Base-by-base conservation (phyloP, 2,329 filamentous ascomycete genomes). In the Aspergillus sp. region DNA sequence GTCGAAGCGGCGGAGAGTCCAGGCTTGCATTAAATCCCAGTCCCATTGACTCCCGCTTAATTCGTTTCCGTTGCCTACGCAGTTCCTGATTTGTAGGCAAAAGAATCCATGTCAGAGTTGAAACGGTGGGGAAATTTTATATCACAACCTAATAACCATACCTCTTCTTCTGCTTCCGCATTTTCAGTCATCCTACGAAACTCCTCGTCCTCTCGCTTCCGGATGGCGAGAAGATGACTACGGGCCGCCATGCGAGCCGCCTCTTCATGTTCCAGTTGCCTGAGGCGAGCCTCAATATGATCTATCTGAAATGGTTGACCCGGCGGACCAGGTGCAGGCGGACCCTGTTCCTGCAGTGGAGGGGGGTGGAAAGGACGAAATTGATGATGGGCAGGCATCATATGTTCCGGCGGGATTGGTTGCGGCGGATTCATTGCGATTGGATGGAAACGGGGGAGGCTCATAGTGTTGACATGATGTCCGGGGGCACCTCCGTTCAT, bases 11-110 rank as follows among this genome's bases (percentile, higher is more conserved):
- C 41, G 75, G 74, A 45, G 76, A 77, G 62, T 78, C 76, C 13
- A 67, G 62, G 23, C 64, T 65, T 13, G 69, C 65, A 60, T 78
- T 75, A 47, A 65, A 65, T n/a, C 71, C 70, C 12, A 78, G 61
- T 9, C 76, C 76, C 76, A 78, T 77, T 0, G 76, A 77, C 55
- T 78, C 76, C 51, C 76, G 70, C 67, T 78, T 78, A 38, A 78
- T 43, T 41, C 72, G 70, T 62, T 77, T 78, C 55, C 74, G 69
- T 66, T 76, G 74, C 60, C 74, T 70, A 59, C 76, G 74, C 17
- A 78, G 70, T 32, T 78, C 76, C 76, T 78, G 47, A 32, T 28
- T 2, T 25, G 39, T 53, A 47, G n/a, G 28, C 21, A 54, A 41
- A 58, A 38, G n/a, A 15, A 30, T 49, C 23, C 49, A 55, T 55